Evolutionary conservation across 1,284 basidiomycete genomes (phyloP).

Genomic region (Wolfiporia cocos): DNA sequence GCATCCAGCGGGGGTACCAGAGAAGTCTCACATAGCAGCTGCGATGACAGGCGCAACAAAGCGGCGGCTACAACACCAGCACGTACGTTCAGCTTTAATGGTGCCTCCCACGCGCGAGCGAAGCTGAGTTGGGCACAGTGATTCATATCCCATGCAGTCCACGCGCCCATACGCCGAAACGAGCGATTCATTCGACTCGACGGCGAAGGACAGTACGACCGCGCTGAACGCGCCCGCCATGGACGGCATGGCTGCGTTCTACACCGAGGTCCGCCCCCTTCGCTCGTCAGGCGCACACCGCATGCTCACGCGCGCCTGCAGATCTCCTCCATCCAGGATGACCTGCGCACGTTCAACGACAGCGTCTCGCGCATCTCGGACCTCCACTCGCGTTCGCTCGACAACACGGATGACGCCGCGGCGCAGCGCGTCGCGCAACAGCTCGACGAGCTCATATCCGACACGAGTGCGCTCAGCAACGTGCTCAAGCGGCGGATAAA

Average conservation of each 20-base stretch:
- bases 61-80: conserved; percentile 40
- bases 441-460: conserved; percentile 69
- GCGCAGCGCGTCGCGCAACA: conserved; percentile 57
- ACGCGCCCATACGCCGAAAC: conserved; percentile 57
- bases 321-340: conserved; percentile 74
- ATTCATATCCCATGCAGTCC: conserved; percentile 60
- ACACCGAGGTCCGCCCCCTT: conserved; percentile 53
- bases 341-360: conserved; percentile 61
- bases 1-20: neutral
- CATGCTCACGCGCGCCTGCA: conserved; percentile 18
- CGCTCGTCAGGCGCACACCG: neutral
- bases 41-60: conserved; percentile 70
- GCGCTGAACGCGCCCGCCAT: conserved; percentile 36
- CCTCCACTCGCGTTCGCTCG: conserved; percentile 70
- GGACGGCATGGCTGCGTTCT: conserved; percentile 67
- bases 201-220: conserved; percentile 51
- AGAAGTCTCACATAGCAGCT: neutral
- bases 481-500: conserved; percentile 78
- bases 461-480: conserved; percentile 72
- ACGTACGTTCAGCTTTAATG: conserved; percentile 34
- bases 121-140: conserved; percentile 28
- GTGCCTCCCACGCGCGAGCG: conserved; percentile 3
- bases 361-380: conserved; percentile 67
- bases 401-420: conserved; percentile 70
- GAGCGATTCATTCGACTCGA: conserved; percentile 58